Conservation (phyloP, 371 early-diverging fungal species). For the Mortierella sp. region DNA sequence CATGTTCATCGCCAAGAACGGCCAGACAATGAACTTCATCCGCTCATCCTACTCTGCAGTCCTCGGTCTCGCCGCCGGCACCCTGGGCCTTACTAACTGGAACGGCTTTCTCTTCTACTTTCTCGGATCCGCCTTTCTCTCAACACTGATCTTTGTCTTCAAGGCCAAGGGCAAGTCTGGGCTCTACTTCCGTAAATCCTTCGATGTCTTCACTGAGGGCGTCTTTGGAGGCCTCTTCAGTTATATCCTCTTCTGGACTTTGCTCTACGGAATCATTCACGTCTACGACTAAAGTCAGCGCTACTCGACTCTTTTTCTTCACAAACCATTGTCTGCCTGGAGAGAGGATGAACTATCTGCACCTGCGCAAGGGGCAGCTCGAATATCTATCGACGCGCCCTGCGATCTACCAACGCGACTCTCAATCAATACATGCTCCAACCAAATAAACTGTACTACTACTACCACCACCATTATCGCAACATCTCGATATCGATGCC, state of each 20-base stretch:
- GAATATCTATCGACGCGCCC: background rate
- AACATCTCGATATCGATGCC: background rate
- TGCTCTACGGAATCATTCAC: conserved; percentile 86
- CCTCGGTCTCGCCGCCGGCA: conserved; percentile 85
- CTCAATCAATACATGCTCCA: background rate
- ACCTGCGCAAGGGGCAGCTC: background rate
- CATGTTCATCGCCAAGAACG: conserved; percentile 74
- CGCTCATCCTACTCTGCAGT: conserved; percentile 83
- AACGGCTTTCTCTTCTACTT: conserved; percentile 84
- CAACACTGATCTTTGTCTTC: conserved; percentile 61
- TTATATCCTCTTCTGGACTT: conserved; percentile 88
- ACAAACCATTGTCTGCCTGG: too few relatives aligned
- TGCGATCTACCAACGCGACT: background rate
- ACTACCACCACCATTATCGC: background rate
- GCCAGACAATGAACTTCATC: conserved; percentile 75
- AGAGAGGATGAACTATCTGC: background rate
- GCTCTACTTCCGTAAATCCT: conserved; percentile 66
- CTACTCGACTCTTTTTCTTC: background rate
- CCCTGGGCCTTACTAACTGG: conserved; percentile 78
- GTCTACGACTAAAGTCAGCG: conserved; percentile 72
- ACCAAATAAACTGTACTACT: background rate
- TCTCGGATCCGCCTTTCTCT: conserved; percentile 70
- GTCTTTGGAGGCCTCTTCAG: conserved; percentile 80
- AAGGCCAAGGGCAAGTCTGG: conserved; percentile 58
- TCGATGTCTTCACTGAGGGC: conserved; percentile 74